These are phyloP conservation scores for Annulohypoxylon bovei DNA, from an alignment of 495 filamentous ascomycete genomes.

Conservation along the genomic window DNA sequence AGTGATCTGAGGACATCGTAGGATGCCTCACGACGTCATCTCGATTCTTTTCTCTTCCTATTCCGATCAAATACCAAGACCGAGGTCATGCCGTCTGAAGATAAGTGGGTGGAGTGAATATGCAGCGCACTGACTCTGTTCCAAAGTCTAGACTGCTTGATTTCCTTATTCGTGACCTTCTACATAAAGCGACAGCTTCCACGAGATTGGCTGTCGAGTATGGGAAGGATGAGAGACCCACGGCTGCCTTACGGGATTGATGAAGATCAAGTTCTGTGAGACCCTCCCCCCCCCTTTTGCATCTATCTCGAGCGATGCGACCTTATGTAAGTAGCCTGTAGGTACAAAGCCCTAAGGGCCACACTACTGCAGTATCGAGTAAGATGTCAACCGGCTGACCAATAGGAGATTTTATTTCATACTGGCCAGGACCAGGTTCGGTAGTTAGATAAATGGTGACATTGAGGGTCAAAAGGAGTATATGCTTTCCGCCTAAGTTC, in stretches of 20 bases:
- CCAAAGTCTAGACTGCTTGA: constrained; percentile 6
- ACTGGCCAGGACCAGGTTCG: constrained; percentile 17
- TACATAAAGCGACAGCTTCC: constrained; percentile 17
- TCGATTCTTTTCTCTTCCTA: background rate
- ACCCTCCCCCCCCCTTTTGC: constrained; percentile 15
- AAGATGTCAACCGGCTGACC: background rate
- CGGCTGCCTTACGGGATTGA: constrained; percentile 10
- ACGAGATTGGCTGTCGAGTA: constrained; percentile 17
- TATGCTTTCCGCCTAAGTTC: background rate
- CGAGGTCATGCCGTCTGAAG: constrained; percentile 32
- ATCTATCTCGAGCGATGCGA: constrained; percentile 22
- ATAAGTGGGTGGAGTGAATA: constrained; percentile 26
- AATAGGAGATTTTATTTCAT: constrained; percentile 24
- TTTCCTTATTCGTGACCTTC: constrained; percentile 22
- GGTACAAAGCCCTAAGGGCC: constrained; percentile 4
- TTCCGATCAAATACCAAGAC: constrained; percentile 18
- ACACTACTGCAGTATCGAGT: constrained; percentile 18
- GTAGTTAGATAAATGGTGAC: constrained; percentile 30
- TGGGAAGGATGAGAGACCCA: constrained; percentile 21
- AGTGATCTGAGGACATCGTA: background rate
- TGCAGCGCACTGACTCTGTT: constrained; percentile 34
- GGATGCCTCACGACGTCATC: constrained; percentile 24
- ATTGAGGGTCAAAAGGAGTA: constrained; percentile 15
- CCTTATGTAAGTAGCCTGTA: constrained; percentile 10
- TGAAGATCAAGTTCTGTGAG: constrained; percentile 20